phyloP scores from a whole-genome alignment of 2,329 filamentous ascomycete genomes.

The Nannizzia gypsea region DNA sequence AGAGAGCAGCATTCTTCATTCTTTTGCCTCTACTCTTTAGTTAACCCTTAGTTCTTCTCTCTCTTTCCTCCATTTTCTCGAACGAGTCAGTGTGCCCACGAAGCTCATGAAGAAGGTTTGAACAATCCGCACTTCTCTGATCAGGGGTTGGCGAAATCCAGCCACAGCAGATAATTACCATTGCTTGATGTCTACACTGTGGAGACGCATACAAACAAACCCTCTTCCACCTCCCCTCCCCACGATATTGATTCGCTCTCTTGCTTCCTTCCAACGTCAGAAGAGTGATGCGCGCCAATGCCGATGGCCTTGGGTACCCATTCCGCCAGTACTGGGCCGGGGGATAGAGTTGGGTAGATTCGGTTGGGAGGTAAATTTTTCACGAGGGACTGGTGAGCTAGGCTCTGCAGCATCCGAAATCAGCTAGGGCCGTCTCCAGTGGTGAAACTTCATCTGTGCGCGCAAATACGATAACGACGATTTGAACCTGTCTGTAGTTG shows the following conservation, averaged over 20 bases:
- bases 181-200: not conserved
- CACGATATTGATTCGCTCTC: slow-evolving; percentile 2
- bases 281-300: not conserved
- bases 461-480: slow-evolving; percentile 4
- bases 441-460: slow-evolving; percentile 2
- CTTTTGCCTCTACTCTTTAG: not conserved
- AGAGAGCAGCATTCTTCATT: not conserved
- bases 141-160: not conserved
- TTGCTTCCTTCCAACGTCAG: not conserved
- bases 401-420: slow-evolving; percentile 1
- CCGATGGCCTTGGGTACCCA: not conserved
- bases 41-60: too few relatives aligned
- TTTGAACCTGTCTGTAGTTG: not conserved
- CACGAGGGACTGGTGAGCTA: not conserved
- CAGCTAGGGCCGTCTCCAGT: not conserved
- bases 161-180: not conserved
- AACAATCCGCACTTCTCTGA: not conserved
- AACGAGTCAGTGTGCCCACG: not conserved
- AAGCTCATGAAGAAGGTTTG: not conserved
- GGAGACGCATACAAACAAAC: not conserved
- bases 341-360: slow-evolving; percentile 4
- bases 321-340: not conserved
- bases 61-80: not conserved
- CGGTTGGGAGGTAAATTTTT: slow-evolving; percentile 4
- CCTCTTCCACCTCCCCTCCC: not conserved